Conservation (phyloP, 2,329 filamentous ascomycete genomes). For the Neobulgaria alba region DNA sequence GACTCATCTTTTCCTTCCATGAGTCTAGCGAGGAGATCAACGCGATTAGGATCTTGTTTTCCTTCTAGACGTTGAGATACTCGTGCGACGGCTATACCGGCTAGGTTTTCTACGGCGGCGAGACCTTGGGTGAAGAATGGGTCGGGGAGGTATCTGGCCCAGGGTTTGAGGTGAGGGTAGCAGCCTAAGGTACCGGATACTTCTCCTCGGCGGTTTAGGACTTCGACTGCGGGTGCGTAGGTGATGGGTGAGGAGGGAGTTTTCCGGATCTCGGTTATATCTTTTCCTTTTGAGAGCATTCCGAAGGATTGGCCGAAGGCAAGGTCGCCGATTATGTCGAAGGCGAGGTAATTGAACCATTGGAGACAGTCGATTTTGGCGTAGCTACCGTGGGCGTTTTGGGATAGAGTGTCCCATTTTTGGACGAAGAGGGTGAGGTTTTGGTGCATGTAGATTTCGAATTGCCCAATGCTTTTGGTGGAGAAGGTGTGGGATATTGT, state of each 20-base stretch:
- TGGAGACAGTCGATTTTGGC: slow-evolving; percentile 64
- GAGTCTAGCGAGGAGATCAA: slow-evolving; percentile 72
- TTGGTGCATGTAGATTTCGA: slow-evolving; percentile 79
- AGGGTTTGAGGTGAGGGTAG: slow-evolving; percentile 66
- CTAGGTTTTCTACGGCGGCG: slow-evolving; percentile 67
- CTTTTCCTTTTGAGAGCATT: slow-evolving; percentile 70
- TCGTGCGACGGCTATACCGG: slow-evolving; percentile 78
- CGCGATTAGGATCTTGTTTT: slow-evolving; percentile 57
- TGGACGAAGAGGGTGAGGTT: slow-evolving; percentile 68
- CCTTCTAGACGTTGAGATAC: slow-evolving; percentile 67
- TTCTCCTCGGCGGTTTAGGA: slow-evolving; percentile 80
- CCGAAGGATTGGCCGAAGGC: slow-evolving; percentile 74
- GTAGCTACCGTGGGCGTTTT: slow-evolving; percentile 27
- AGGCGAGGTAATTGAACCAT: slow-evolving; percentile 67
- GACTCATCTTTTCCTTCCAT: slow-evolving; percentile 81
- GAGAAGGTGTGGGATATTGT: slow-evolving; percentile 82
- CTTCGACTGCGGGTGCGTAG: slow-evolving; percentile 74
- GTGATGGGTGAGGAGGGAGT: slow-evolving; percentile 52
- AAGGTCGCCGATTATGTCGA: slow-evolving; percentile 45
- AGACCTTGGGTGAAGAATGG: slow-evolving; percentile 72
- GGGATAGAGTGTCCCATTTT: slow-evolving; percentile 61
- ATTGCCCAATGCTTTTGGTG: slow-evolving; percentile 70
- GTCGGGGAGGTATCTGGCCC: slow-evolving; percentile 71
- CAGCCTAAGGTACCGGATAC: slow-evolving; percentile 75
- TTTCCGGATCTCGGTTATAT: slow-evolving; percentile 64